Evolutionary conservation across 371 early-diverging fungal species (phyloP).

Genomic region (Mucor sp.): DNA sequence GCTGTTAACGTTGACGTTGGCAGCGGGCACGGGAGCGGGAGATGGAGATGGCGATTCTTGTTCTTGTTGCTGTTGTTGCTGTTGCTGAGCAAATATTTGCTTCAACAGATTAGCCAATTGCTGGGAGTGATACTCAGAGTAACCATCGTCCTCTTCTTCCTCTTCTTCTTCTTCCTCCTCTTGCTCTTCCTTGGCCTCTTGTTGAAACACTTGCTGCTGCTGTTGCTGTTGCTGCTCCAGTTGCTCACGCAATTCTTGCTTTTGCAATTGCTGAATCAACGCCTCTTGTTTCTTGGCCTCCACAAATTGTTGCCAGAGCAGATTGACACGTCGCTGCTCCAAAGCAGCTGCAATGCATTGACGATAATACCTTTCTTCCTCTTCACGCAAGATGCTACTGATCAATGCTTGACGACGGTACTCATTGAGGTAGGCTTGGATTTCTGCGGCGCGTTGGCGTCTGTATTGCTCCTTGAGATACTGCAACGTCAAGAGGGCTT

Average conservation of each 20-base stretch:
- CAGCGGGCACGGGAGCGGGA: neutral
- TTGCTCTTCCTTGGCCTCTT: neutral
- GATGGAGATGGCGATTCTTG: neutral
- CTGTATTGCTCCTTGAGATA: constrained; percentile 22
- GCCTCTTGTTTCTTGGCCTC: constrained; percentile 5
- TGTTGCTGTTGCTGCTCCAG: neutral
- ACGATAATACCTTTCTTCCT: constrained; percentile 30
- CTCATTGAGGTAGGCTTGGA: constrained; percentile 26
- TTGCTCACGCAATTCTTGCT: neutral
- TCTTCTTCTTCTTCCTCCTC: neutral
- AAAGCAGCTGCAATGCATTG: constrained; percentile 33
- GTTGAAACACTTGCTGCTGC: neutral
- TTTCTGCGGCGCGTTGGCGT: constrained; percentile 22
- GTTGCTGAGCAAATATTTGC: constrained; percentile 11
- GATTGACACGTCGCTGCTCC: constrained; percentile 16
- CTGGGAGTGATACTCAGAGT: constrained; percentile 17
- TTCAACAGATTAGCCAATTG: constrained; percentile 18
- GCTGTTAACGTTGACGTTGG: neutral
- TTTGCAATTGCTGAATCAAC: neutral
- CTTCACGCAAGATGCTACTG: constrained; percentile 19
- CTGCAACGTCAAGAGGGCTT: constrained; percentile 14
- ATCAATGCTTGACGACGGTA: constrained; percentile 27
- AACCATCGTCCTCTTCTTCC: neutral
- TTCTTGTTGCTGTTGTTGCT: neutral
- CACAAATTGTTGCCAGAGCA: constrained; percentile 12